Evolutionary conservation across 768 basidiomycete genomes (phyloP).

Genomic region (Lactarius tabidus): DNA sequence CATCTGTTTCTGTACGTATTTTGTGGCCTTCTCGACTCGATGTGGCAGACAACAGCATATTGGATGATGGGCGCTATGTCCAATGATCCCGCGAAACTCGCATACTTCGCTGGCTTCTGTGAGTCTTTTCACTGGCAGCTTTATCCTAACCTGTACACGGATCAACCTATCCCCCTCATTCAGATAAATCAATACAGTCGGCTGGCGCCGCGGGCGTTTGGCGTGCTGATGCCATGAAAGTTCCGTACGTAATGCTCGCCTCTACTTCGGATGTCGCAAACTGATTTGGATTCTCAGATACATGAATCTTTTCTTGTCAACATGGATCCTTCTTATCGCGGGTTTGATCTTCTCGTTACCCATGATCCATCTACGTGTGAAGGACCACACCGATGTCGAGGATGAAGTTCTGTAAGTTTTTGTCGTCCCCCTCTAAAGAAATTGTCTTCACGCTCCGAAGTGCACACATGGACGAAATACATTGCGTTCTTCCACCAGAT

Average conservation of each 20-base stretch:
- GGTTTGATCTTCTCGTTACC: slow-evolving; percentile 66
- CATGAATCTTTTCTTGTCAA: slow-evolving; percentile 70
- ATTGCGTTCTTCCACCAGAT: slow-evolving; percentile 10
- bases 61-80: slow-evolving; percentile 87
- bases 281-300: slow-evolving; percentile 35
- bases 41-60: slow-evolving; percentile 83
- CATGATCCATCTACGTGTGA: slow-evolving; percentile 70
- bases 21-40: slow-evolving; percentile 71
- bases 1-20: slow-evolving; percentile 63
- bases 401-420: slow-evolving; percentile 51
- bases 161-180: slow-evolving; percentile 25
- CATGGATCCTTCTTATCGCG: slow-evolving; percentile 65
- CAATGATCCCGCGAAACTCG: slow-evolving; percentile 74
- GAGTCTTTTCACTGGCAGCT: slow-evolving; percentile 31
- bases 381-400: slow-evolving; percentile 49
- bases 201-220: slow-evolving; percentile 72
- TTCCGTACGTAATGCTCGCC: slow-evolving; percentile 47
- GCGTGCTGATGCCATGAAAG: slow-evolving; percentile 58
- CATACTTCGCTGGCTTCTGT: slow-evolving; percentile 82
- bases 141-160: neutral
- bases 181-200: slow-evolving; percentile 71
- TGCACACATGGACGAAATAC: slow-evolving; percentile 14
- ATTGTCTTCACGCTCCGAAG: neutral
- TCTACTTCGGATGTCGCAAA: neutral
- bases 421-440: neutral